Evolutionary conservation across 2,329 filamentous ascomycete genomes (phyloP).

Genomic region (Fusarium citri): DNA sequence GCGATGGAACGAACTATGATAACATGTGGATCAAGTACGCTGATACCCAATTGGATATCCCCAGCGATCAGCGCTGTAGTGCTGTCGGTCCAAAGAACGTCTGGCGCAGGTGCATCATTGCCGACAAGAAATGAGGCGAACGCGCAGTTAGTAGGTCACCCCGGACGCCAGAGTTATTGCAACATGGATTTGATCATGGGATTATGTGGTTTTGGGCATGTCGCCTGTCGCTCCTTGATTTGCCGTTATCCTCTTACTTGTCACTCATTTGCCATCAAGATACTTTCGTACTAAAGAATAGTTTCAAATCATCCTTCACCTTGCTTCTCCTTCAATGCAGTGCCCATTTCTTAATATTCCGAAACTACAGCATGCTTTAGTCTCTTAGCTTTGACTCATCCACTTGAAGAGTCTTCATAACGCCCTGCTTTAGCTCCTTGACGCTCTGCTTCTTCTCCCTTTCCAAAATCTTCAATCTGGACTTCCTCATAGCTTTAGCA

Average conservation of each 20-base stretch:
- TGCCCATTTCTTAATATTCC: no score
- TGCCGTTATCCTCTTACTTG: background rate
- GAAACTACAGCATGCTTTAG: no score
- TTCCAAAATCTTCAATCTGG: background rate
- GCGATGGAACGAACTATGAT: background rate
- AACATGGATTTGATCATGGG: no score
- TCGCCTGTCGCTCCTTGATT: background rate
- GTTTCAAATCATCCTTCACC: background rate
- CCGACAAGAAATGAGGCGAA: background rate
- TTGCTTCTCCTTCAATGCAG: background rate
- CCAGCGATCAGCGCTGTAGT: background rate
- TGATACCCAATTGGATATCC: background rate
- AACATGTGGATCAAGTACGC: background rate
- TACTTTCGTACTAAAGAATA: background rate
- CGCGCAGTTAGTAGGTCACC: no score
- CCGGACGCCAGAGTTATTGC: no score
- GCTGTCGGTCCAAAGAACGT: background rate
- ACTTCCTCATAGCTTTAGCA: constrained; percentile 3
- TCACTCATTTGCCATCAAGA: background rate
- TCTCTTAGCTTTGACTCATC: constrained; percentile 4
- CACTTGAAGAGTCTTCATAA: background rate
- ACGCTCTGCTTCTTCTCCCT: constrained; percentile 1
- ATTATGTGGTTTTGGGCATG: no score
- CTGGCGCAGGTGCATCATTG: background rate
- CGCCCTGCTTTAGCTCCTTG: background rate